Evolutionary conservation across 768 basidiomycete genomes (phyloP), one percentile per base, ranked within the genome.

Genomic region (Lactarius vividus): DNA sequence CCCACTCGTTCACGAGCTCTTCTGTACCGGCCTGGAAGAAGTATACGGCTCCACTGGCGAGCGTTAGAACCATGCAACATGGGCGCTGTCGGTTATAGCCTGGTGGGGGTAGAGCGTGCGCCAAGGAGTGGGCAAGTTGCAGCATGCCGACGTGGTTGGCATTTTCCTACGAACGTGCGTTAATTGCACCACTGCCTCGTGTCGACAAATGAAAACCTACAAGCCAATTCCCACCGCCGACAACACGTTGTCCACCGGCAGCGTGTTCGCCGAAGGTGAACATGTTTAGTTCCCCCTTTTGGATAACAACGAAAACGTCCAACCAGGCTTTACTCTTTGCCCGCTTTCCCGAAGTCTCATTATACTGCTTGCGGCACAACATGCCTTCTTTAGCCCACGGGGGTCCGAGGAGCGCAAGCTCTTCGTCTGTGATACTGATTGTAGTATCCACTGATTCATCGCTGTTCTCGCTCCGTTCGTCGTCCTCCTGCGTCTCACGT

Each of bases 351-450:
- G 84, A 80, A 3, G 84, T 83, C 72, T 98, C 96, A 88, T 92
- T 95, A 74, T 96, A 98, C 68, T 94, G 92, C 74, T 98, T 98
- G 28, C 96, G 88, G 70, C 89, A 89, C 10, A 99, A 84, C 82
- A 96, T 91, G 15, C 97, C 97, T 76, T 99, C 97, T 77, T 99
- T 99, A 0, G 97, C 97, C 96, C 96, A 99, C 0, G 97, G 97
- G 6, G 97, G 88, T 18, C 97, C 97, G 18, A 97, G 86, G 42
- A 98, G 80, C 2, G 96, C 96, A 15, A 99, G 82, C 77, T 97
- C 94, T 76, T 98, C 97, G 71, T 98, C 96, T 8, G 91, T 87
- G 65, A 98, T 93, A 59, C 93, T 94, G 71, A 92, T 88, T 39
- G 83, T 86, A 1, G 89, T 91, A 31, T 89, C 88, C 33, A 74